Conservation (phyloP, 2,329 filamentous ascomycete genomes). For the Fusarium liriodendri region DNA sequence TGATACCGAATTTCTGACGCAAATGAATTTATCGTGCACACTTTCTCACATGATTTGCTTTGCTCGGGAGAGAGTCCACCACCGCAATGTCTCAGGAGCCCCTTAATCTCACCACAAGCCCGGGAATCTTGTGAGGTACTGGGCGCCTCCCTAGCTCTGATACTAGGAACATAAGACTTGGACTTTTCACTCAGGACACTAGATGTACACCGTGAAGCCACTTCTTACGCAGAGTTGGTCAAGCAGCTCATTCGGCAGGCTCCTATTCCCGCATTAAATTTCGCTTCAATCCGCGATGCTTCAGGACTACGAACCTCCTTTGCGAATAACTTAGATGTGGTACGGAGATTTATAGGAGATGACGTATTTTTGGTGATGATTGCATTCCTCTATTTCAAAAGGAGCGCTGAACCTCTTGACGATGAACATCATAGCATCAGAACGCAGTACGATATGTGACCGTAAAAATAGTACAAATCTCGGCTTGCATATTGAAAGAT, state of each 20-base stretch:
- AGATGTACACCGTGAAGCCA: no score
- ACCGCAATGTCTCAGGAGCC: neutral
- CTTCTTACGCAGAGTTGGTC: neutral
- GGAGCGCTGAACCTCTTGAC: fast-evolving
- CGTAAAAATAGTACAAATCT: neutral
- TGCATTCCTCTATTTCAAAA: neutral
- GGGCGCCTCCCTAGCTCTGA: neutral
- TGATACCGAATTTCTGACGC: neutral
- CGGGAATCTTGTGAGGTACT: neutral
- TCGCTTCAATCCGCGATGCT: no score
- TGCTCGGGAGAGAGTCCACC: neutral
- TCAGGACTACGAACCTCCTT: no score
- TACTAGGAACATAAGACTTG: neutral
- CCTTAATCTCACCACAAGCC: neutral
- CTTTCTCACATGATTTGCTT: neutral
- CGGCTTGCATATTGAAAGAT: neutral
- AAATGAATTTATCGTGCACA: neutral
- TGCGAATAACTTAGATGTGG: neutral
- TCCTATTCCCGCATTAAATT: neutral
- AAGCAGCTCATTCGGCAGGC: neutral
- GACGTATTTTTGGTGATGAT: neutral
- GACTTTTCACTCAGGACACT: neutral
- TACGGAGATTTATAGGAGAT: neutral
- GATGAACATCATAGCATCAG: neutral
- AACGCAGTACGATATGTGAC: no score